Evolutionary conservation across 2,329 filamentous ascomycete genomes (phyloP).

Genomic region (Metarhizium guizhouense): DNA sequence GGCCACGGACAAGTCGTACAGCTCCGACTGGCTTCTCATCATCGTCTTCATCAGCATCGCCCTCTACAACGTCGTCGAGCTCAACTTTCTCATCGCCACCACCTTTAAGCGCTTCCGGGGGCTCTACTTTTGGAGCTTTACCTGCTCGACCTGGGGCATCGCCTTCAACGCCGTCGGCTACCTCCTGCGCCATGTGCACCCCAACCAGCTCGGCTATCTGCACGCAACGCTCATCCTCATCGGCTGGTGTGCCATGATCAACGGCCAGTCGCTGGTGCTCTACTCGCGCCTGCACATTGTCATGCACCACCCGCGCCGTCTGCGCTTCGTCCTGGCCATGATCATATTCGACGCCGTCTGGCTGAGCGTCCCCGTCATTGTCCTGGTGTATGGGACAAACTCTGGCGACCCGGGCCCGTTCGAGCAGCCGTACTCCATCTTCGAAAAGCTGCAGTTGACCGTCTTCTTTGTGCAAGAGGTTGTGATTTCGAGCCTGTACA

Average conservation of each 20-base stretch:
- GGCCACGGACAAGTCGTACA: not conserved
- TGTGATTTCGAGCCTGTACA: slow-evolving; percentile 43
- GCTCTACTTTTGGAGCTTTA: slow-evolving; percentile 24
- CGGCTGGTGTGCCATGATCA: slow-evolving; percentile 41
- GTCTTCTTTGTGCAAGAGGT: slow-evolving; percentile 47
- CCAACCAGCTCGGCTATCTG: slow-evolving; percentile 7
- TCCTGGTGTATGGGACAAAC: slow-evolving; percentile 45
- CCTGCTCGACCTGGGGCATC: slow-evolving; percentile 19
- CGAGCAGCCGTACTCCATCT: slow-evolving; percentile 27
- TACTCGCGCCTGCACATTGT: slow-evolving; percentile 55
- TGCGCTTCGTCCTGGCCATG: slow-evolving; percentile 44
- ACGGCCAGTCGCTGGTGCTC: slow-evolving; percentile 51
- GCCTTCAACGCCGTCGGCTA: slow-evolving; percentile 32
- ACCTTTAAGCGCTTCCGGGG: slow-evolving; percentile 18
- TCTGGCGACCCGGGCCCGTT: slow-evolving; percentile 16
- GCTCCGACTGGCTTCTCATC: slow-evolving; percentile 5
- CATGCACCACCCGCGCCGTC: slow-evolving; percentile 36
- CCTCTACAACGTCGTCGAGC: slow-evolving; percentile 19
- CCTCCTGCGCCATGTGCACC: slow-evolving; percentile 27
- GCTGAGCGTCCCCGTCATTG: slow-evolving; percentile 43
- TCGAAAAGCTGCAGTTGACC: slow-evolving; percentile 46
- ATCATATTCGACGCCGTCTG: slow-evolving; percentile 46
- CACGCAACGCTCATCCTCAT: slow-evolving; percentile 19
- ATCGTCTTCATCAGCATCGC: slow-evolving; percentile 16
- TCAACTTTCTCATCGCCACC: slow-evolving; percentile 17